Evolutionary conservation across 73 alveolate genomes (phyloP), one percentile per base, ranked within the genome.

Genomic region (Tetrahymena borealis): DNA sequence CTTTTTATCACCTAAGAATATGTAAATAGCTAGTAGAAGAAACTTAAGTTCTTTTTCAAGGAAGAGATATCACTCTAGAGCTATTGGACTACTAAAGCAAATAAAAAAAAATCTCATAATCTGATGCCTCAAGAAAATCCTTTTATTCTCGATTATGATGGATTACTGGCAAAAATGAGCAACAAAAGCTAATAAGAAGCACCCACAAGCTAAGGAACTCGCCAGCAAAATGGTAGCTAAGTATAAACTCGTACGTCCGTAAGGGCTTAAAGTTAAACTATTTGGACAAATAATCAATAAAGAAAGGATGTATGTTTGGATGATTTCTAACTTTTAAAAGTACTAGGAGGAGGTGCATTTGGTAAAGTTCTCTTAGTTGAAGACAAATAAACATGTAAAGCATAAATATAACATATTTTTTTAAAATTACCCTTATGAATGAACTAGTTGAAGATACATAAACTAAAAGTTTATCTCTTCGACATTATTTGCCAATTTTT

Each of bases 291-390:
- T 38, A 92, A 60, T n/a, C 28, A 93, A 41, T 33, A 93, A 37
- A 92, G 95, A n/a, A 93, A 96, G 38, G 94, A 92, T 24, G 98
- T 96, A 18, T 91, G 94, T 36, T 77, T 93, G 32, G 94, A 96
- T 41, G 98, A 97, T 95, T 97, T 97, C 93, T 92, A 93, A 33
- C 95, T 97, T 36, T 77, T 97, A 38, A 97, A 94, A 90, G 98
- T 97, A 32, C 78, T 97, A 12, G 99, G 99, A 12, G 94, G 96
- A 90, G 99, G 99, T 7, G 97, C 98, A 15, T 97, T 96, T 93
- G 99, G 99, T 1, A 96, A 97, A 92, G 99, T 97, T 31, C 95
- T 95, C 94, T 93, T 97, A 18, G 98, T 95, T 7, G 97, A 98
- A 92, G 95, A 96, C 77, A 92, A 91, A 77, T 91, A 43, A 39